Percentiles rank a stretch among this genome's conserved stretches.
These are phyloP conservation scores for Trichoderma lentiforme DNA, from an alignment of 2,329 filamentous ascomycete species.

Conservation along the genomic window DNA sequence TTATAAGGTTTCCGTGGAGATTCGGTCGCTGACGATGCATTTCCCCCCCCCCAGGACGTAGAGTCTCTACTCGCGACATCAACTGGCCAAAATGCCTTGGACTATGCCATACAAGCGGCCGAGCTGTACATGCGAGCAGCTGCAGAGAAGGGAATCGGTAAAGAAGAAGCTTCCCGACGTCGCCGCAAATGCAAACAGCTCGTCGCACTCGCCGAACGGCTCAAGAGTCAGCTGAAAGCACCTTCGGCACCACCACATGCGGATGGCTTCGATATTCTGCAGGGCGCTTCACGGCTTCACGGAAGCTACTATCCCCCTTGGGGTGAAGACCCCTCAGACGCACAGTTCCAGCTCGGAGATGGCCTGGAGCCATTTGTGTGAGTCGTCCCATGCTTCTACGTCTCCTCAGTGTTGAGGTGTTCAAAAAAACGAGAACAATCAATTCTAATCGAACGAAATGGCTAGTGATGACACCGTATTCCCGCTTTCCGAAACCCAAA, in stretches of 20 bases:
- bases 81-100: conserved; percentile 57
- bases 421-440: background rate
- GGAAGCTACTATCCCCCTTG: conserved; percentile 83
- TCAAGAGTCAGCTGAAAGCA: conserved; percentile 52
- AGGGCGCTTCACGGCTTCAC: conserved; percentile 75
- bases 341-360: conserved; percentile 57
- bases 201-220: conserved; percentile 67
- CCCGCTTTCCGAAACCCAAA: conserved; percentile 70
- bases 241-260: background rate
- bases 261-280: conserved; percentile 49
- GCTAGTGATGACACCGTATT: conserved; percentile 67
- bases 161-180: conserved; percentile 64
- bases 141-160: conserved; percentile 55
- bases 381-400: conserved; percentile 27
- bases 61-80: conserved; percentile 37
- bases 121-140: conserved; percentile 76
- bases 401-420: background rate
- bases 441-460: background rate
- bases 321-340: conserved; percentile 58
- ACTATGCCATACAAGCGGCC: conserved; percentile 70
- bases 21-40: conserved; percentile 6
- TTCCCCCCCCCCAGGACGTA: conserved; percentile 31
- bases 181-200: conserved; percentile 67
- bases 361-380: conserved; percentile 62
- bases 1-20: background rate